These are phyloP conservation scores for Annulohypoxylon moriforme DNA, from an alignment of 495 filamentous ascomycete species.

Conservation along the genomic window DNA sequence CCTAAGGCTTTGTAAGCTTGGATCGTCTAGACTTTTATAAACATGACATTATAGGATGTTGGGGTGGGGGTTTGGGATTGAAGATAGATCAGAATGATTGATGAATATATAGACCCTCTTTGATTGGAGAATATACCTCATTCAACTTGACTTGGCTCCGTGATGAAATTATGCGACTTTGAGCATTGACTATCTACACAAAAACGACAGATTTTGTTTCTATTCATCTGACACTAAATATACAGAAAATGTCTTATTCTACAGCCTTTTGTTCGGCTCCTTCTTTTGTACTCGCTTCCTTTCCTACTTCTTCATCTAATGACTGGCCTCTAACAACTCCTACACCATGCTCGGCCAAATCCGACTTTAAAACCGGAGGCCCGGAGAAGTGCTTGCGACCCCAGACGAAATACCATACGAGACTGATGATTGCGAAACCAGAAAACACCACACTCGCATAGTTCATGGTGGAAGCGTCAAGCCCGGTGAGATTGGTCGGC, in stretches of 20 bases:
- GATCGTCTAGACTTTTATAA: not conserved
- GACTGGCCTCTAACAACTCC: slow-evolving; percentile 43
- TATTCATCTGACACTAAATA: slow-evolving; percentile 7
- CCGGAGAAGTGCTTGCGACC: slow-evolving; percentile 74
- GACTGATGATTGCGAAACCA: slow-evolving; percentile 65
- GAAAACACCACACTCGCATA: slow-evolving; percentile 73
- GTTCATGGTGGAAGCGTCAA: slow-evolving; percentile 66
- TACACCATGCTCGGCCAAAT: slow-evolving; percentile 46
- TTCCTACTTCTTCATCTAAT: slow-evolving; percentile 38
- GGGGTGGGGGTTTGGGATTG: not conserved
- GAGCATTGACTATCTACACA: not conserved
- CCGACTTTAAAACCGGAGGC: slow-evolving; percentile 63
- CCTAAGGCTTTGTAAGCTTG: slow-evolving; percentile 14
- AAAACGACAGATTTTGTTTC: slow-evolving; percentile 4
- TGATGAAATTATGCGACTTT: not conserved
- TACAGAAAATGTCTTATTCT: slow-evolving; percentile 4
- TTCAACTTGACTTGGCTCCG: not conserved
- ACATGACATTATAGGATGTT: not conserved
- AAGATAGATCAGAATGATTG: slow-evolving; percentile 8
- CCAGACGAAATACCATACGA: slow-evolving; percentile 73
- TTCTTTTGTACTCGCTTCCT: slow-evolving; percentile 31
- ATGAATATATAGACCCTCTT: slow-evolving; percentile 17
- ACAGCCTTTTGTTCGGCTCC: slow-evolving; percentile 13
- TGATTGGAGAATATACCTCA: not conserved
- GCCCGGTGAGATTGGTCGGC: slow-evolving; percentile 63